Percentiles rank a stretch among this genome's conserved stretches.
phyloP scores from a whole-genome alignment of 257 asterid species.

The Leptodermis oblonga region DNA sequence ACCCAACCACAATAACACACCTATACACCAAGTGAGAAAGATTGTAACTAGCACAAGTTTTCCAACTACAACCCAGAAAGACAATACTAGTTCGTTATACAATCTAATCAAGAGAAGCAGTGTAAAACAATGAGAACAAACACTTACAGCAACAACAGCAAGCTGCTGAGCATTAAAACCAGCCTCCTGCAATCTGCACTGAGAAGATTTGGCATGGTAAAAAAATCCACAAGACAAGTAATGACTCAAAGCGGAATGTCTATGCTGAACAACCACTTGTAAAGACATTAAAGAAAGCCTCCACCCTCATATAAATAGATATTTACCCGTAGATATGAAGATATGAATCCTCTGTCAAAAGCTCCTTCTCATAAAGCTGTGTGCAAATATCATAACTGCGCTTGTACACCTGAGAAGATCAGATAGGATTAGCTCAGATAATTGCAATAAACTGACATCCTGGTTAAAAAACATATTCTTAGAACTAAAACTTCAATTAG shows the following conservation, averaged over 20 bases:
- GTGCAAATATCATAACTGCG: constrained; percentile 83
- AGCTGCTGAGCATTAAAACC: constrained; percentile 86
- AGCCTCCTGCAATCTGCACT: constrained; percentile 70
- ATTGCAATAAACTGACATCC: background rate
- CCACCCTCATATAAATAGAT: background rate
- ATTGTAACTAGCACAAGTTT: background rate
- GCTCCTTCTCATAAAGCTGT: constrained; percentile 91
- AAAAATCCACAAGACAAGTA: constrained; percentile 19
- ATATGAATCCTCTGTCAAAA: constrained; percentile 78
- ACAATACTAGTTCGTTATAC: background rate
- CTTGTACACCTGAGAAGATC: constrained; percentile 65
- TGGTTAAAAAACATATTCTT: background rate
- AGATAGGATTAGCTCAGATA: background rate
- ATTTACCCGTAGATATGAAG: constrained; percentile 82
- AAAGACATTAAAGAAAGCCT: background rate
- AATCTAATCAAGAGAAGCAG: background rate
- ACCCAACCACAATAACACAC: background rate
- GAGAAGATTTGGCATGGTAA: constrained; percentile 13
- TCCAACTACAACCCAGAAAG: background rate
- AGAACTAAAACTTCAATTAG: background rate
- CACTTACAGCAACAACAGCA: constrained; percentile 87
- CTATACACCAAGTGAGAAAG: background rate
- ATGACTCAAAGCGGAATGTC: constrained; percentile 6
- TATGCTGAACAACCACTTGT: background rate
- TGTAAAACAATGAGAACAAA: background rate